Base-by-base conservation (phyloP, 495 filamentous ascomycete genomes). In the Penicillium chermesinum region DNA sequence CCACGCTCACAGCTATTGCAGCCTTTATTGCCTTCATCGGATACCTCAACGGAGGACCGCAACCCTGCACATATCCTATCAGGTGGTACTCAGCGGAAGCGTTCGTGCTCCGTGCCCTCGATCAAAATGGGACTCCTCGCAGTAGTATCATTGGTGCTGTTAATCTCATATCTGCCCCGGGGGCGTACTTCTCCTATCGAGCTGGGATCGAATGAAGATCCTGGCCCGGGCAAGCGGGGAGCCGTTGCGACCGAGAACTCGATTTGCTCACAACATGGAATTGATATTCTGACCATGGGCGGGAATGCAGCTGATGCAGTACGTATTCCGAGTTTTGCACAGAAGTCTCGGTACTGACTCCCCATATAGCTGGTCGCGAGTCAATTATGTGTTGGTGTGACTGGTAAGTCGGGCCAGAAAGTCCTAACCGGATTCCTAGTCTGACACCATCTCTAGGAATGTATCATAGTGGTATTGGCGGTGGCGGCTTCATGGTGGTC, bases 401-500 rank as follows among this genome's bases (percentile, higher is more conserved):
- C 85, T 44, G 85, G 85, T 78, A 55, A 56, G 65, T 55, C 3
- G 27, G 25, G 3, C 41, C n/a, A 15, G 36, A 22, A 2, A 3
- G 19, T 35, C 8, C 7, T 35, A 33, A 16, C 10, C 14, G 3
- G 16, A 10, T 9, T 39, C 19, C 33, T 46, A 25, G 25, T 13
- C 25, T 34, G 35, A 17, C 10, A 25, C 38, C 49, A 62, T 10
- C 48, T 49, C 32, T 61, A 74, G 81, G 74, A 0, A 91, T 93
- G 87, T 89, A 91, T 52, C 89, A 95, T 64, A 88, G 84, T 21
- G 88, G 88, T 20, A 82, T 95, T 30, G 88, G 88, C 2, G 90
- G 90, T 3, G 90, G 90, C n/a, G 89, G 90, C 0, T 96, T 95
- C 66, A 83, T 85, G 75, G 74, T 95, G 2, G 77, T 91, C 18